phyloP scores from a whole-genome alignment of 208 protist genomes.

The Leishmania mexicana region DNA sequence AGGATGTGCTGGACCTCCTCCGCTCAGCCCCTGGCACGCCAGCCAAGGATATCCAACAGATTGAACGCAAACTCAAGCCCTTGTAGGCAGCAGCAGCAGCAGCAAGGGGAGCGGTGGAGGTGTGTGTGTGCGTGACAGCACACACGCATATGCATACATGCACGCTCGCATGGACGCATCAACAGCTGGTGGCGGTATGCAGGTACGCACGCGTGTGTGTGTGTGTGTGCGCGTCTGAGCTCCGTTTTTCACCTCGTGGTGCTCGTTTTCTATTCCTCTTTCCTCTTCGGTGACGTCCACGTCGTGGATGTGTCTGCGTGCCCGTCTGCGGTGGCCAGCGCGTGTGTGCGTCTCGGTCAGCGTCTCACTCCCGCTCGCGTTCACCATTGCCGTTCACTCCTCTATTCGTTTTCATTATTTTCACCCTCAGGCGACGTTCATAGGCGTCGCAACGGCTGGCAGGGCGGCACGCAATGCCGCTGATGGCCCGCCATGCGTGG shows the following conservation, averaged over 20 bases:
- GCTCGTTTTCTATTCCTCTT: neutral
- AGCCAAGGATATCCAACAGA: conserved; percentile 42
- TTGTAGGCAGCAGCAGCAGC: conserved; percentile 13
- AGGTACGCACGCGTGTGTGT: neutral
- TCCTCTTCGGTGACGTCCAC: neutral
- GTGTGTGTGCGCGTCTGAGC: neutral
- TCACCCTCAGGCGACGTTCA: neutral
- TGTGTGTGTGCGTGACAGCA: neutral
- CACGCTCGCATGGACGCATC: neutral
- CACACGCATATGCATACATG: neutral
- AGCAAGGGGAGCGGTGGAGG: neutral
- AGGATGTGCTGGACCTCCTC: conserved; percentile 57
- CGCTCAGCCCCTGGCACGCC: conserved; percentile 44
- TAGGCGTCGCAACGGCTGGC: neutral
- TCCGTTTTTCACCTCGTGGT: neutral
- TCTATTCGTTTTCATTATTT: neutral
- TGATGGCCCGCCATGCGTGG: neutral
- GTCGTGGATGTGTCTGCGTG: neutral
- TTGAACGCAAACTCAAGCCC: conserved; percentile 60
- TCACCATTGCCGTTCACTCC: neutral
- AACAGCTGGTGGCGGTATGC: neutral
- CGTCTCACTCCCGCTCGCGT: neutral
- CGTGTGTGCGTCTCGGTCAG: neutral
- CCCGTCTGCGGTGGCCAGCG: neutral
- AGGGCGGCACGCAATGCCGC: neutral